Conservation (phyloP, 2,329 filamentous ascomycete genomes). For the Boeremia exigua region DNA sequence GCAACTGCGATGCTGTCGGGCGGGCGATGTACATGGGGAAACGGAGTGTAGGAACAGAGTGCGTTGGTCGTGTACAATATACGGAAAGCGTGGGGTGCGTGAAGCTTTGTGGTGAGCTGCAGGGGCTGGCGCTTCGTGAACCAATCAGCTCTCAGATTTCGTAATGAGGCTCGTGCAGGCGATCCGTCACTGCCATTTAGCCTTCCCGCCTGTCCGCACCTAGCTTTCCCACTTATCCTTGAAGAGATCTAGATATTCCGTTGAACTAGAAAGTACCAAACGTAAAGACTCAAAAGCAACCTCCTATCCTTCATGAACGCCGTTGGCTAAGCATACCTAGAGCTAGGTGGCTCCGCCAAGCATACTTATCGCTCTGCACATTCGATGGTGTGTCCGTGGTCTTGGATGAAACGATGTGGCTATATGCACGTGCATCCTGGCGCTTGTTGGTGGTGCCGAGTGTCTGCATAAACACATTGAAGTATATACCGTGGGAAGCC, state of each 20-base stretch:
- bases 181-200: not conserved
- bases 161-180: constrained; percentile 4
- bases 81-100: constrained; percentile 4
- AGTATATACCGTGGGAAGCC: not conserved
- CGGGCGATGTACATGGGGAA: not conserved
- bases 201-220: too few relatives aligned
- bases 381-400: too few relatives aligned
- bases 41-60: not conserved
- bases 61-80: not conserved
- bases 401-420: constrained; percentile 2
- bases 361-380: too few relatives aligned
- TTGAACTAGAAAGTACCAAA: too few relatives aligned
- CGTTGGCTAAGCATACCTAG: too few relatives aligned
- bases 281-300: not conserved
- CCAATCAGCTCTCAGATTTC: constrained; percentile 11
- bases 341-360: not conserved
- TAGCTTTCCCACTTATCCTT: too few relatives aligned
- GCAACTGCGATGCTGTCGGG: too few relatives aligned
- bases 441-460: not conserved
- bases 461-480: not conserved
- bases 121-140: constrained; percentile 6
- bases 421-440: constrained; percentile 3
- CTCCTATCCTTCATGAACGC: not conserved
- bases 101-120: constrained; percentile 14
- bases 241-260: too few relatives aligned